Evolutionary conservation across 1,284 basidiomycete species (phyloP), one percentile per base, ranked within the genome.

Genomic region (Termitomyces sp.): DNA sequence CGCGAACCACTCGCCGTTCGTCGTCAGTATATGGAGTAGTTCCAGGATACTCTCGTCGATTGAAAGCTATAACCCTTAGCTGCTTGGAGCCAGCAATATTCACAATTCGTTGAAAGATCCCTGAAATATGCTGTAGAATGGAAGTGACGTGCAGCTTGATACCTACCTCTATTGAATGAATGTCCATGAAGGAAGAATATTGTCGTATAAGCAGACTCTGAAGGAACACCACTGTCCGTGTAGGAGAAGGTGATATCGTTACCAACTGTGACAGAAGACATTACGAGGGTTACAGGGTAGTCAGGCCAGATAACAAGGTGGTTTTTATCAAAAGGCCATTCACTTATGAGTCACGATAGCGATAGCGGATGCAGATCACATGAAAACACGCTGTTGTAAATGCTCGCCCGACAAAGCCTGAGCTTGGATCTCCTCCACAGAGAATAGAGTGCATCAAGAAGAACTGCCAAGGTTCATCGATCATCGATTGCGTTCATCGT

Each of bases 131-230:
- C 31, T 24, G 13, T 19, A n/a, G 21, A 16, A 55, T 59, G 42
- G 18, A 28, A 13, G 21, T 31, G 34, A 19, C 7, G 1, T 50
- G 2, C 5, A 26, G 16, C 14, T 16, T 31, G 24, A 35, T 26
- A 38, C 46, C 6, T 40, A 60, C 62, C 57, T 14, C 51, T 54
- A 33, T 62, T 59, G 42, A 60, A 59, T 1, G 60, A 57, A 34
- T 60, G 53, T n/a, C 65, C 59, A 43, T 61, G 57, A 41, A 62
- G 54, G 18, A 60, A 46, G 40, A 67, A 52, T 14, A 65, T 49
- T 5, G 57, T 67, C 2, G 45, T 59, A 40, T 58, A 62, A 1
- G 46, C 35, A n/a, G 28, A 31, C 2, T 21, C 21, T 3, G 16
- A 41, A 10, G 37, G 47, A 18, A 42, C 50, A 31, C 44, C 59